Percentiles rank a stretch among this genome's conserved stretches.
Conservation (phyloP, 2,329 filamentous ascomycete species). For the Talaromyces rugulosus region DNA sequence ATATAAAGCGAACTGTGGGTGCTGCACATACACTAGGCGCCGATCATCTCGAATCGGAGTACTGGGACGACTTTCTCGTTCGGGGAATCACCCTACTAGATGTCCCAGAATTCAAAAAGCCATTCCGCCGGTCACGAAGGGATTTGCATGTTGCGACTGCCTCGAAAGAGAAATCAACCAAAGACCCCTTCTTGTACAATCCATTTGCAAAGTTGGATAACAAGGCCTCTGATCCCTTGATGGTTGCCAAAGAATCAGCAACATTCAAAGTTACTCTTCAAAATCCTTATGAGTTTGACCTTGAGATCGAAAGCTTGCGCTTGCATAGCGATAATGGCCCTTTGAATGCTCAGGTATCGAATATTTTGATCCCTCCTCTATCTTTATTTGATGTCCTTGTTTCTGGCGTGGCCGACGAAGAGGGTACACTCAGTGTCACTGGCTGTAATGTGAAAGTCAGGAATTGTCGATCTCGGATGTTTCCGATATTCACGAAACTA, state of each 20-base stretch:
- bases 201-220: constrained; percentile 71
- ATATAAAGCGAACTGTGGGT: constrained; percentile 76
- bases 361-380: constrained; percentile 71
- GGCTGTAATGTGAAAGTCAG: constrained; percentile 76
- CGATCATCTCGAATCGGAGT: constrained; percentile 68
- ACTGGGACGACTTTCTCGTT: constrained; percentile 95
- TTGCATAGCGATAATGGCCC: constrained; percentile 70
- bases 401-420: constrained; percentile 60
- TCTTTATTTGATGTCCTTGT: constrained; percentile 75
- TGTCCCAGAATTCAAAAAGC: constrained; percentile 54
- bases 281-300: constrained; percentile 89
- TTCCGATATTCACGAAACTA: constrained; percentile 73
- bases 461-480: constrained; percentile 76
- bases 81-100: constrained; percentile 70
- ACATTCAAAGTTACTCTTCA: constrained; percentile 80
- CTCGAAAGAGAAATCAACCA: constrained; percentile 36
- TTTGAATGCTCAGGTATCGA: constrained; percentile 63
- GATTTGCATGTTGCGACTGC: constrained; percentile 46
- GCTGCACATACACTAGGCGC: constrained; percentile 74
- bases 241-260: constrained; percentile 75
- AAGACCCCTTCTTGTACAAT: constrained; percentile 91
- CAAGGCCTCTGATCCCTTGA: constrained; percentile 57
- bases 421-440: constrained; percentile 68
- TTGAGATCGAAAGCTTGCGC: constrained; percentile 78
- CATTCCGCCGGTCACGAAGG: constrained; percentile 59